These are phyloP conservation scores for Ottelia alismoides DNA, from an alignment of 106 monocot species.

Conservation along the genomic window DNA sequence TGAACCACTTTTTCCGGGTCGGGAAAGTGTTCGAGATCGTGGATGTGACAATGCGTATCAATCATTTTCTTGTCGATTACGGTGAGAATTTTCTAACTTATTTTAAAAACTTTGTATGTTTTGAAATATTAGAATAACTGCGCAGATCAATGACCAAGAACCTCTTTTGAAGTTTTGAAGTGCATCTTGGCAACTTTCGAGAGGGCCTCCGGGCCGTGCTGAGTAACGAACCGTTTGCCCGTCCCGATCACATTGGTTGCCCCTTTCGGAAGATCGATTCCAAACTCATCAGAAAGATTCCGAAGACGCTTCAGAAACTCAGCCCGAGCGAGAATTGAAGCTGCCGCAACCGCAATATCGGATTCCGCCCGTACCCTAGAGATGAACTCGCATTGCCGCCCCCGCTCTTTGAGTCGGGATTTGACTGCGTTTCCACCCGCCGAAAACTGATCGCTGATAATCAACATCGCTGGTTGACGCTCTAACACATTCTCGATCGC, in stretches of 20 bases:
- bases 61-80: too few relatives aligned
- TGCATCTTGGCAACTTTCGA: neutral
- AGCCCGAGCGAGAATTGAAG: neutral
- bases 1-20: too few relatives aligned
- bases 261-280: neutral
- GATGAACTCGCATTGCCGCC: neutral
- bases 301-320: neutral
- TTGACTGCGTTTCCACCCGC: neutral
- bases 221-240: neutral
- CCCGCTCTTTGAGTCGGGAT: neutral
- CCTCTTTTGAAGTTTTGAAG: neutral
- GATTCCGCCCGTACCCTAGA: neutral
- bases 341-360: neutral
- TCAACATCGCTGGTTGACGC: neutral
- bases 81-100: too few relatives aligned
- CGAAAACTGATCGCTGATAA: neutral
- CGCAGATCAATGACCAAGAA: too few relatives aligned
- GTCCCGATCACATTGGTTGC: neutral
- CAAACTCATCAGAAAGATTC: neutral
- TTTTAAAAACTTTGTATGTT: too few relatives aligned
- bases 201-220: neutral
- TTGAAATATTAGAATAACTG: too few relatives aligned
- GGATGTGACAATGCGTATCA: too few relatives aligned
- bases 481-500: neutral
- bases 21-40: too few relatives aligned